phyloP scores from a whole-genome alignment of 768 basidiomycete genomes.

The Termitomyces sp. region DNA sequence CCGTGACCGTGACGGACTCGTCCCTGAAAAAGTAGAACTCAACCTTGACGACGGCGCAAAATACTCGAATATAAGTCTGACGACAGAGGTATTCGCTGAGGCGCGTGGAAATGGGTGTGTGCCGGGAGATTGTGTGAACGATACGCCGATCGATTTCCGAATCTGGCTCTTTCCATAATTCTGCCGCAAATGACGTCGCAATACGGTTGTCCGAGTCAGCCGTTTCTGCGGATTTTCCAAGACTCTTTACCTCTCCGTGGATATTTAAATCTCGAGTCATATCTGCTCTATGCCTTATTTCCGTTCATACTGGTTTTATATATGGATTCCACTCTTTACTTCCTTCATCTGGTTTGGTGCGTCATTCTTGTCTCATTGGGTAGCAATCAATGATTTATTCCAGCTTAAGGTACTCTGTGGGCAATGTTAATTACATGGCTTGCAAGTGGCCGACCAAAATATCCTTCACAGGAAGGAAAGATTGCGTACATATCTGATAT shows the following conservation, averaged over 20 bases:
- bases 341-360: slow-evolving; percentile 65
- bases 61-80: no score
- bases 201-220: no score
- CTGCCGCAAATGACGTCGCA: neutral
- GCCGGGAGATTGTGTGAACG: no score
- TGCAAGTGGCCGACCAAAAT: slow-evolving; percentile 57
- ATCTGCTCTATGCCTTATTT: slow-evolving; percentile 20
- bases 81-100: no score
- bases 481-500: slow-evolving; percentile 80
- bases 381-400: neutral
- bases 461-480: slow-evolving; percentile 48
- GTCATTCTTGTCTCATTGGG: slow-evolving; percentile 14
- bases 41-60: no score
- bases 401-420: slow-evolving; percentile 57
- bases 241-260: neutral
- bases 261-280: neutral
- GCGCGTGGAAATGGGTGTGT: no score
- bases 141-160: neutral
- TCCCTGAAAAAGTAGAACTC: no score
- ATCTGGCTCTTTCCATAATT: neutral
- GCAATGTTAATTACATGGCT: slow-evolving; percentile 74
- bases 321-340: slow-evolving; percentile 59
- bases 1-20: no score
- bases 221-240: neutral
- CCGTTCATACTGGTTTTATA: slow-evolving; percentile 53